phyloP scores from a whole-genome alignment of 78 protist genomes.

The Mastigamoeba balamuthi region DNA sequence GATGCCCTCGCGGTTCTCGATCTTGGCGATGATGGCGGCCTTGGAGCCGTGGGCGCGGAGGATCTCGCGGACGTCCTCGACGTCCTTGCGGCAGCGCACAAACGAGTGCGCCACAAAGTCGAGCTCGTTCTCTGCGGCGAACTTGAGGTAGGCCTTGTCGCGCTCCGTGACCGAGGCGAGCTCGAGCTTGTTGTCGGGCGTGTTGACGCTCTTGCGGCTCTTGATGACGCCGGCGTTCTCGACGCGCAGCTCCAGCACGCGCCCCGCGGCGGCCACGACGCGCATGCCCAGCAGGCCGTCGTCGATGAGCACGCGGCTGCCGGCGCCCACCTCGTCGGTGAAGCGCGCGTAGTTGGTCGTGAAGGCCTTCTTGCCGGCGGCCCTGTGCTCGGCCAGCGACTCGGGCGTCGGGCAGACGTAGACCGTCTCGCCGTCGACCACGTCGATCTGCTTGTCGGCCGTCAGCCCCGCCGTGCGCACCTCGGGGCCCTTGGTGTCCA shows the following conservation, averaged over 20 bases:
- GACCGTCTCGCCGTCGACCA: too few species aligned
- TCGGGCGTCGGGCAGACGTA: too few species aligned
- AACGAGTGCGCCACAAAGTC: constrained; percentile 80
- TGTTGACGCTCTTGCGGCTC: constrained; percentile 60
- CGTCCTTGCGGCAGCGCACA: constrained; percentile 47
- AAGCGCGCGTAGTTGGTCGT: too few species aligned
- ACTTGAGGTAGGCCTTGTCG: constrained; percentile 59
- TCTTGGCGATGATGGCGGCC: constrained; percentile 71
- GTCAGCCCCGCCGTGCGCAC: too few species aligned
- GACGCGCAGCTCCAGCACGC: constrained; percentile 3
- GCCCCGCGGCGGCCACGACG: not conserved
- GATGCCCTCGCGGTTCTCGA: constrained; percentile 73
- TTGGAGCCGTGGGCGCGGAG: constrained; percentile 22
- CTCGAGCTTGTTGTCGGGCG: constrained; percentile 54
- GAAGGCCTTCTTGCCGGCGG: too few species aligned
- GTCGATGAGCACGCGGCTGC: constrained; percentile 23
- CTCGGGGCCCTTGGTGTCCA: not conserved
- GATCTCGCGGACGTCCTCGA: constrained; percentile 13
- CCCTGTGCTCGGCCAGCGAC: too few species aligned
- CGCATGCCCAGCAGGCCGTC: constrained; percentile 55
- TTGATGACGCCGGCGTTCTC: constrained; percentile 51
- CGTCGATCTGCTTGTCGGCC: too few species aligned
- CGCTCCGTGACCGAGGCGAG: constrained; percentile 66
- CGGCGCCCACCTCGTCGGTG: constrained; percentile 5
- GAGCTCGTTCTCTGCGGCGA: constrained; percentile 29